A percentile compares a stretch with the other conserved stretches of the same genome.
Conservation (phyloP, 1,284 basidiomycete species). For the Ganoderma multipileum region DNA sequence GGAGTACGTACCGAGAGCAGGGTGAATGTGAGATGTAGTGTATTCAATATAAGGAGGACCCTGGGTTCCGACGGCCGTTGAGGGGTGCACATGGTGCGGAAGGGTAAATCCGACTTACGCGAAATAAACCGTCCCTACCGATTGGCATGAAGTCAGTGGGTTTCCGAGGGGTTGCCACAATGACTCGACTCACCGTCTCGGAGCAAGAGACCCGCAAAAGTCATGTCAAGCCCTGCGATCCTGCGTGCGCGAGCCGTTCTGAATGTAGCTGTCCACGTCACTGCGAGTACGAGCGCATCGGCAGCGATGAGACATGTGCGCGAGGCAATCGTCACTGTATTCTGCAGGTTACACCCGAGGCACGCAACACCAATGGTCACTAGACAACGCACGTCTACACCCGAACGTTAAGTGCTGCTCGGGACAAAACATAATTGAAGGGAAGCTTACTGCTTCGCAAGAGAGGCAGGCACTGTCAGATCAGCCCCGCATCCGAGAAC, state of each 20-base stretch:
- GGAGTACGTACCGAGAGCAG: not conserved
- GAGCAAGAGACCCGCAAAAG: not conserved
- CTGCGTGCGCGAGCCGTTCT: not conserved
- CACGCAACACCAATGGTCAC: too few species aligned
- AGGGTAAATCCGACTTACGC: not conserved
- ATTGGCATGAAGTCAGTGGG: not conserved
- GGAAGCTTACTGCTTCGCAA: not conserved
- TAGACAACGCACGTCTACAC: not conserved
- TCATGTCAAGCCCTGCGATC: not conserved
- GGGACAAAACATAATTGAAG: too few species aligned
- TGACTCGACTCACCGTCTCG: not conserved
- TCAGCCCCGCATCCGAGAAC: not conserved
- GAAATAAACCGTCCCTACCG: not conserved
- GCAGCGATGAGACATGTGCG: not conserved
- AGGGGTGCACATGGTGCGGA: too few species aligned
- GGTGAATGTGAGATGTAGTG: not conserved
- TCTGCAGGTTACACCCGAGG: not conserved
- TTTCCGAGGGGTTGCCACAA: not conserved
- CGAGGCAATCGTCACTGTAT: not conserved
- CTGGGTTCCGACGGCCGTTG: not conserved
- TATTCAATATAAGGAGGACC: not conserved
- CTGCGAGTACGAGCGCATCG: not conserved
- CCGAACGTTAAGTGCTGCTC: too few species aligned
- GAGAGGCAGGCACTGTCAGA: not conserved
- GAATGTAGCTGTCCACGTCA: not conserved